phyloP scores from a whole-genome alignment of 306 rosid species.

The Dalbergia cochinchinensis region DNA sequence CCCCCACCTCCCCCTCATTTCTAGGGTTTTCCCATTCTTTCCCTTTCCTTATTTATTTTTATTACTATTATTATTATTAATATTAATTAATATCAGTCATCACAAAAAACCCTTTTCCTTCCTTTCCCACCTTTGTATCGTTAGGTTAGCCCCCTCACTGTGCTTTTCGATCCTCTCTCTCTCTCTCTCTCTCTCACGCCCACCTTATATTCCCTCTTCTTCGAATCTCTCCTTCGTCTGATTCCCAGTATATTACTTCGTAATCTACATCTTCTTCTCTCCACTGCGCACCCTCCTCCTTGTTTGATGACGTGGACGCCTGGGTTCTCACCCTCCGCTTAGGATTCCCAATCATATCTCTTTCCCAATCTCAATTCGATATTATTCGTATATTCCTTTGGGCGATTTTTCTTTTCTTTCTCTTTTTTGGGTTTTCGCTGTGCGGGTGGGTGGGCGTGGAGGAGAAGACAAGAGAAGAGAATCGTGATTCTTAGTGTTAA shows the following conservation, averaged over 20 bases:
- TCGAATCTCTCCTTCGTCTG: constrained; percentile 46
- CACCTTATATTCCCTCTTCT: constrained; percentile 25
- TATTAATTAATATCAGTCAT: too few relatives aligned
- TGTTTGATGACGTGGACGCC: constrained; percentile 31
- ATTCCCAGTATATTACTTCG: constrained; percentile 56
- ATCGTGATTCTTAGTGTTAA: constrained; percentile 43
- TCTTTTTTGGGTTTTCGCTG: background rate
- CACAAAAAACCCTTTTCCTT: background rate
- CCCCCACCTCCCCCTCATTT: constrained; percentile 47
- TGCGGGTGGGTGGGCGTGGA: constrained; percentile 33
- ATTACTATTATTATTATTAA: background rate
- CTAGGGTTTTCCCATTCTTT: constrained; percentile 55
- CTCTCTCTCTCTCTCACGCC: background rate
- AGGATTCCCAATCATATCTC: constrained; percentile 19
- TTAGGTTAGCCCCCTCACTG: constrained; percentile 45
- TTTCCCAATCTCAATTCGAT: constrained; percentile 16
- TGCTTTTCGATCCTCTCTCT: constrained; percentile 36
- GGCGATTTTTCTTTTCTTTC: background rate
- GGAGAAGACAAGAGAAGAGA: background rate
- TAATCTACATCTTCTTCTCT: constrained; percentile 46
- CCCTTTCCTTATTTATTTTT: background rate
- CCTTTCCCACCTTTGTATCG: constrained; percentile 23
- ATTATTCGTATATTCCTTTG: constrained; percentile 13
- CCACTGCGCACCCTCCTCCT: constrained; percentile 15
- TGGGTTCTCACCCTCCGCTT: constrained; percentile 10